A percentile compares a stretch with the other conserved stretches of the same genome.
Evolutionary conservation across 495 filamentous ascomycete genomes (phyloP).

Genomic region (Podospora fimiseda): DNA sequence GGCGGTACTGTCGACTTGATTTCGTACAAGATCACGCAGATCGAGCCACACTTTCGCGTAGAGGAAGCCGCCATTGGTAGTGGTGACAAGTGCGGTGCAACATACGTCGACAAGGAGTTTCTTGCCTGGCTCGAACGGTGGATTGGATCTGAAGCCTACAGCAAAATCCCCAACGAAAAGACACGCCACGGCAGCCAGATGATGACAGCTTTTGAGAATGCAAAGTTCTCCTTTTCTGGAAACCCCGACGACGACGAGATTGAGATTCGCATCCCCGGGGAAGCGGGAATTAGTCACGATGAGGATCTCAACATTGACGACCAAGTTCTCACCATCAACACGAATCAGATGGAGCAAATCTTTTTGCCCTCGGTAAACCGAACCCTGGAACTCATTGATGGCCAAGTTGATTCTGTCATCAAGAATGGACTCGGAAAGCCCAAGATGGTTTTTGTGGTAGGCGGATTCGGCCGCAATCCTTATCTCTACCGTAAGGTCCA

Average conservation of each 20-base stretch:
- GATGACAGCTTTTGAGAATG: slow-evolving; percentile 10
- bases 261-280: slow-evolving; percentile 3
- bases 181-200: slow-evolving; percentile 6
- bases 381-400: slow-evolving; percentile 28
- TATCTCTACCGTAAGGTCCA: slow-evolving; percentile 13
- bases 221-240: slow-evolving; percentile 10
- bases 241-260: slow-evolving; percentile 10
- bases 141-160: slow-evolving; percentile 12
- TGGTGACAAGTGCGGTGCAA: slow-evolving; percentile 15
- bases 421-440: slow-evolving; percentile 10
- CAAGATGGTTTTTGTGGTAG: slow-evolving; percentile 17
- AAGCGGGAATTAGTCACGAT: slow-evolving; percentile 10
- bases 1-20: slow-evolving; percentile 50
- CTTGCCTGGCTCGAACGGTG: slow-evolving; percentile 13
- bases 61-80: slow-evolving; percentile 13
- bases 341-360: slow-evolving; percentile 24
- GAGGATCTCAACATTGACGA: slow-evolving; percentile 12
- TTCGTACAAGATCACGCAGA: slow-evolving; percentile 4
- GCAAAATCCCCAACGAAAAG: slow-evolving; percentile 7
- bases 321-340: neutral
- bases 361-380: slow-evolving; percentile 34
- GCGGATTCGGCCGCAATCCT: slow-evolving; percentile 16
- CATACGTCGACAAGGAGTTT: slow-evolving; percentile 16
- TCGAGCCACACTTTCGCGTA: neutral
- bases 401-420: slow-evolving; percentile 27